Conservation (phyloP, 768 basidiomycete species). For the Cystofilobasidium ferigula region DNA sequence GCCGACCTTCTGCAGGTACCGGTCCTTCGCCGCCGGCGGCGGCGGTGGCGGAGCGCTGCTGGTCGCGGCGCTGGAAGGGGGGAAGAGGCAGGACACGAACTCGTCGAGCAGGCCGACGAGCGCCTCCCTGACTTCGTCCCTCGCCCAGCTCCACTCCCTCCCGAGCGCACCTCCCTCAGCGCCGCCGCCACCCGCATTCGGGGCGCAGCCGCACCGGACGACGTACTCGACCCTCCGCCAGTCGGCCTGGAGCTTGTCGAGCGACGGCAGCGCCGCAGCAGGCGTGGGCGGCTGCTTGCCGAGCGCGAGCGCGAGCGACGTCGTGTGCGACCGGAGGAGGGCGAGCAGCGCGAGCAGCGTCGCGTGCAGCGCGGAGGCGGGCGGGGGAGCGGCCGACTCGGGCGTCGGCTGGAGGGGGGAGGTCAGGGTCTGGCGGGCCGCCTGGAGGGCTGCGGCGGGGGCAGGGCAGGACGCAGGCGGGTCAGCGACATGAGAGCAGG, state of each 20-base stretch:
- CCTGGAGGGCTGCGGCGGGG: neutral
- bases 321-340: slow-evolving; percentile 21
- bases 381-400: neutral
- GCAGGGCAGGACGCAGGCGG: neutral
- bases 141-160: slow-evolving; percentile 14
- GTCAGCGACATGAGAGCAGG: too few relatives aligned
- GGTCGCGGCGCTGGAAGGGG: neutral
- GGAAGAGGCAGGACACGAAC: slow-evolving; percentile 2
- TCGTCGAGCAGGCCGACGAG: neutral
- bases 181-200: neutral
- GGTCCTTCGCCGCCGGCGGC: neutral
- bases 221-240: slow-evolving; percentile 1
- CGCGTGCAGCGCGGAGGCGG: neutral
- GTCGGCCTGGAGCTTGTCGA: slow-evolving; percentile 11
- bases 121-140: slow-evolving; percentile 5
- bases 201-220: neutral
- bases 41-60: neutral
- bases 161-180: neutral
- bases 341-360: slow-evolving; percentile 9
- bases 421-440: neutral
- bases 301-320: slow-evolving; percentile 18
- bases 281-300: slow-evolving; percentile 18
- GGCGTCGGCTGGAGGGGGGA: neutral
- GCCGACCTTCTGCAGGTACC: neutral
- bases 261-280: slow-evolving; percentile 17